phyloP scores from a whole-genome alignment of 2,329 filamentous ascomycete genomes.

The Diplodia corticola region DNA sequence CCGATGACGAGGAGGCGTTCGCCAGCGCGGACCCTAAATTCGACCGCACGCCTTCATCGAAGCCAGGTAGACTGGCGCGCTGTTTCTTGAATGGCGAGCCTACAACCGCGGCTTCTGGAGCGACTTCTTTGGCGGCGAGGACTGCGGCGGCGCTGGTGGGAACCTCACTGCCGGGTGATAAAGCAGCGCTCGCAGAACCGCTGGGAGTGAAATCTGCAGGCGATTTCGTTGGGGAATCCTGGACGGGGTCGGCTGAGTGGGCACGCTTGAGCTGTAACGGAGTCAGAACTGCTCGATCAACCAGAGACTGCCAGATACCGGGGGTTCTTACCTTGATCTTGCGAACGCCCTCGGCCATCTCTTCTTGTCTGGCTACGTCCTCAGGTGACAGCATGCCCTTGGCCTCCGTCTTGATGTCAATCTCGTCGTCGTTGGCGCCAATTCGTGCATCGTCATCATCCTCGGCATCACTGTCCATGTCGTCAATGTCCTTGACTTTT shows the following conservation, averaged over 20 bases:
- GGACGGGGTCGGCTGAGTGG: slow-evolving; percentile 70
- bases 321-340: slow-evolving; percentile 68
- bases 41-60: slow-evolving; percentile 37
- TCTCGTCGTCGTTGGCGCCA: slow-evolving; percentile 57
- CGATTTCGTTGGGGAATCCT: slow-evolving; percentile 31
- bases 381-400: slow-evolving; percentile 62
- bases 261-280: slow-evolving; percentile 71
- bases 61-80: slow-evolving; percentile 60
- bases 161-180: slow-evolving; percentile 29
- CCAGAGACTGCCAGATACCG: too few species aligned
- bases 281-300: neutral
- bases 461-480: slow-evolving; percentile 76
- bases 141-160: slow-evolving; percentile 5
- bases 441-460: slow-evolving; percentile 63
- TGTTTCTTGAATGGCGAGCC: slow-evolving; percentile 77
- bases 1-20: neutral
- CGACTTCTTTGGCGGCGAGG: slow-evolving; percentile 39
- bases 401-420: slow-evolving; percentile 61
- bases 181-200: slow-evolving; percentile 25
- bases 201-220: slow-evolving; percentile 23
- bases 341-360: slow-evolving; percentile 77
- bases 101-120: slow-evolving; percentile 51
- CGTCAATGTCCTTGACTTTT: slow-evolving; percentile 55
- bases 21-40: slow-evolving; percentile 3
- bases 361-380: slow-evolving; percentile 69